Conservation (phyloP, 495 filamentous ascomycete genomes). For the Peziza echinospora region DNA sequence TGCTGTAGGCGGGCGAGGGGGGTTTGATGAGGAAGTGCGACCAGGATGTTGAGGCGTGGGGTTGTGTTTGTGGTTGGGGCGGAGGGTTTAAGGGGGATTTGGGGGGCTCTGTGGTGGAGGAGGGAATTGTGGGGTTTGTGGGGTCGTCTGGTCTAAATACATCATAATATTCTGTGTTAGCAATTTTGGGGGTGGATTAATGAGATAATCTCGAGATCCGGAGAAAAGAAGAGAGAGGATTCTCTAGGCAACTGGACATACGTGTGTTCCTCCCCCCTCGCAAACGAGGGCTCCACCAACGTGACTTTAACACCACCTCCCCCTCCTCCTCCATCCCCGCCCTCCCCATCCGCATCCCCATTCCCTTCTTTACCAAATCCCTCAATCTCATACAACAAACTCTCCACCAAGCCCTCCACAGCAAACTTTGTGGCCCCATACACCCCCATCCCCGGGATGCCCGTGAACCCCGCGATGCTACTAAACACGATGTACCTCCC, state of each 20-base stretch:
- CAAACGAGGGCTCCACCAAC: background rate
- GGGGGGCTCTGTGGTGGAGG: too few relatives aligned
- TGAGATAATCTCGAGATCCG: background rate
- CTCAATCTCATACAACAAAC: constrained; percentile 86
- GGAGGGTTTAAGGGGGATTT: too few relatives aligned
- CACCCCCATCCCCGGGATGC: constrained; percentile 68
- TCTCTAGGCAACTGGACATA: constrained; percentile 73
- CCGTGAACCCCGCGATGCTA: constrained; percentile 68
- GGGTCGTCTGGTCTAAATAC: too few relatives aligned
- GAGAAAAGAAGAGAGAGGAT: constrained; percentile 38
- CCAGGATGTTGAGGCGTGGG: too few relatives aligned
- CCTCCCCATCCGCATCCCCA: too few relatives aligned
- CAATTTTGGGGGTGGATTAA: background rate
- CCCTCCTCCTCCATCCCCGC: background rate
- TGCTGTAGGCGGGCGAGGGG: constrained; percentile 58
- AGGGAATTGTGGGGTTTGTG: too few relatives aligned
- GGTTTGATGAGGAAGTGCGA: constrained; percentile 83
- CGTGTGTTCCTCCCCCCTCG: constrained; percentile 69
- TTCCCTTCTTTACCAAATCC: too few relatives aligned
- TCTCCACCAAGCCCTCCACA: constrained; percentile 82
- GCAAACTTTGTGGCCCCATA: constrained; percentile 96
- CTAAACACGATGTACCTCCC: constrained; percentile 88
- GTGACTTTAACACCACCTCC: background rate
- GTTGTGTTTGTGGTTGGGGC: too few relatives aligned
- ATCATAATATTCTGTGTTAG: too few relatives aligned